Evolutionary conservation across 2,329 filamentous ascomycete genomes (phyloP), one percentile per base, ranked within the genome.

Genomic region (Lomentospora prolificans): DNA sequence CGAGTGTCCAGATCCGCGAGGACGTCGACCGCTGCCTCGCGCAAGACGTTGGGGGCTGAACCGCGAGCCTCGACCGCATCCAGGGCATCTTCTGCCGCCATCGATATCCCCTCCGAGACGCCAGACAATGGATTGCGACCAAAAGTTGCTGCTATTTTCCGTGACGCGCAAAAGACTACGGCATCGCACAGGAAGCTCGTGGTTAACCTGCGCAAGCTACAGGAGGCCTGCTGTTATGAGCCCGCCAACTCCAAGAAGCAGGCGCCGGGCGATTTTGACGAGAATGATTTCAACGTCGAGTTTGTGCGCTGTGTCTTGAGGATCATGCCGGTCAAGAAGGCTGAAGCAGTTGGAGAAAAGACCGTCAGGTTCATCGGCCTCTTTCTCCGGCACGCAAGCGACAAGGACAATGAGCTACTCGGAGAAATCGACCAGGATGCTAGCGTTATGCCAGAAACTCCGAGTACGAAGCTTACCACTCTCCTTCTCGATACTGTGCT

Each of bases 141-240:
- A 33, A 86, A 88, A 65, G 78, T 96, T 54, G 87, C 85, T 66
- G 72, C 78, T 55, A 78, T 90, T 51, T 91, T 91, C 65, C 79
- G 80, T 61, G 87, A 91, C 68, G 90, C 92, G 31, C 94, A 99
- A 69, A 85, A 86, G 63, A 95, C 89, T 1, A 95, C 88, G 0
- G 90, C 91, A 1, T 89, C 89, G 2, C 94, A 99, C 68, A 79
- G 92, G 58, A 97, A 97, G 67, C 79, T 96, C 0, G 86, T 87
- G 3, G 87, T 96, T 58, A 90, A 85, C 52, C 74, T 99, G 58
- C 84, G 92, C 60, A 96, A 96, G 70, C 80, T 96, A 46, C 92
- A 97, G 65, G 92, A 96, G 67, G 78, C 85, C 36, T 96, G 90
- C 72, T 85, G 81, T 66, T 85, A 85, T 63, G 82, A 85, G 62